Percentiles rank a stretch among this genome's conserved stretches.
phyloP scores from a whole-genome alignment of 148 eudicot genomes.

The Mesembryanthemum crystallinum region DNA sequence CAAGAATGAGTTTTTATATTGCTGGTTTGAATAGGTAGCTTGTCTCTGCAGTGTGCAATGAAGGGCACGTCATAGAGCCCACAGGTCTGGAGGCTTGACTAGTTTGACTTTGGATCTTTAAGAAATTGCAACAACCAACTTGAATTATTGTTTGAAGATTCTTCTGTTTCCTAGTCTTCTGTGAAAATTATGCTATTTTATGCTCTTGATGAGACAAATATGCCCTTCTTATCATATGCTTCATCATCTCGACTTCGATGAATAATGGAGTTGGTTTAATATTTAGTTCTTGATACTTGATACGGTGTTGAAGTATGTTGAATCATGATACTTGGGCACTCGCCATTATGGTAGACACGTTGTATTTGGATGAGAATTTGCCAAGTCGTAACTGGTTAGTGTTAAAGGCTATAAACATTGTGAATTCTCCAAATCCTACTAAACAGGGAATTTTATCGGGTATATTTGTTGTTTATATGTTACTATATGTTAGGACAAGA shows the following conservation, averaged over 20 bases:
- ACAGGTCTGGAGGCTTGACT: neutral
- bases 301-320: too few species aligned
- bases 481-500: neutral
- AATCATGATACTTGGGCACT: too few species aligned
- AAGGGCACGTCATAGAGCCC: neutral
- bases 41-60: neutral
- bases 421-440: neutral
- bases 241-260: neutral
- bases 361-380: too few species aligned
- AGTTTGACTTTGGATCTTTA: neutral
- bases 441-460: too few species aligned
- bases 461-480: neutral
- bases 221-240: neutral
- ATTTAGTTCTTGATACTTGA: neutral
- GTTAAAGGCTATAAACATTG: neutral
- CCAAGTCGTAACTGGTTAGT: too few species aligned
- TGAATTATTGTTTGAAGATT: neutral
- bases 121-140: neutral
- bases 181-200: too few species aligned
- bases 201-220: too few species aligned
- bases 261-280: neutral
- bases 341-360: too few species aligned
- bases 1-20: too few species aligned
- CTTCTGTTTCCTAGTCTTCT: neutral
- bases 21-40: neutral